phyloP scores from a whole-genome alignment of 768 basidiomycete genomes.

The Mycena capillaripes region DNA sequence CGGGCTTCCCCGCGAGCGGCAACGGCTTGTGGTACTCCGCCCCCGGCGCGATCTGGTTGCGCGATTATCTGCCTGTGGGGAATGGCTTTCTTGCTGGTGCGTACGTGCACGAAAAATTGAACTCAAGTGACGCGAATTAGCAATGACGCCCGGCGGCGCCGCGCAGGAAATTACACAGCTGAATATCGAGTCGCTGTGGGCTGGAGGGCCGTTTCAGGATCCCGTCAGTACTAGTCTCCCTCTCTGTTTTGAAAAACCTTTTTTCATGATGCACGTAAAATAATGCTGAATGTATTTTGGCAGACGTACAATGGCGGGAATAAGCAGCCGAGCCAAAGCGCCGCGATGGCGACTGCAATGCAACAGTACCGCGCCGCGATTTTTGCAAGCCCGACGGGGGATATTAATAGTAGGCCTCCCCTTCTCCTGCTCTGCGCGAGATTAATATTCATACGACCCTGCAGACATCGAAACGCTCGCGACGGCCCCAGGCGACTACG shows the following conservation, averaged over 20 bases:
- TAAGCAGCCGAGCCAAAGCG: conserved; percentile 59
- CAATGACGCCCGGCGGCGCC: conserved; percentile 76
- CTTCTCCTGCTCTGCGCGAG: neutral
- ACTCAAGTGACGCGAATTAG: conserved; percentile 46
- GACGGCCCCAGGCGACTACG: conserved; percentile 71
- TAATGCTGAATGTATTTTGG: neutral
- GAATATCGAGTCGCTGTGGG: conserved; percentile 85
- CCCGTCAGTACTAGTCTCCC: conserved; percentile 62
- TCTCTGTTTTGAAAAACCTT: no score
- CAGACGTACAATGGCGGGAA: conserved; percentile 83
- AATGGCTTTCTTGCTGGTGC: conserved; percentile 80
- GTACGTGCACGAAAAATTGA: neutral
- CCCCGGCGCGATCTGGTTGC: conserved; percentile 68
- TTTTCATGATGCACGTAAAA: no score
- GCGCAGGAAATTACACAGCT: conserved; percentile 72
- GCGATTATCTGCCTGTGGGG: conserved; percentile 77
- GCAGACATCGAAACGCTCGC: conserved; percentile 70
- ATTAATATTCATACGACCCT: neutral
- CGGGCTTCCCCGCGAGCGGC: conserved; percentile 77
- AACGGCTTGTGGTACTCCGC: conserved; percentile 81
- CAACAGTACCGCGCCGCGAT: conserved; percentile 67
- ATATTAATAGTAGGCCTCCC: conserved; percentile 62
- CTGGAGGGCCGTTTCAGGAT: conserved; percentile 79
- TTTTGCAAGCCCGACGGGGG: conserved; percentile 70
- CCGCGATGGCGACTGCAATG: conserved; percentile 63